phyloP scores from a whole-genome alignment of 805 yeast genomes.

The Kuraishia piskuri region DNA sequence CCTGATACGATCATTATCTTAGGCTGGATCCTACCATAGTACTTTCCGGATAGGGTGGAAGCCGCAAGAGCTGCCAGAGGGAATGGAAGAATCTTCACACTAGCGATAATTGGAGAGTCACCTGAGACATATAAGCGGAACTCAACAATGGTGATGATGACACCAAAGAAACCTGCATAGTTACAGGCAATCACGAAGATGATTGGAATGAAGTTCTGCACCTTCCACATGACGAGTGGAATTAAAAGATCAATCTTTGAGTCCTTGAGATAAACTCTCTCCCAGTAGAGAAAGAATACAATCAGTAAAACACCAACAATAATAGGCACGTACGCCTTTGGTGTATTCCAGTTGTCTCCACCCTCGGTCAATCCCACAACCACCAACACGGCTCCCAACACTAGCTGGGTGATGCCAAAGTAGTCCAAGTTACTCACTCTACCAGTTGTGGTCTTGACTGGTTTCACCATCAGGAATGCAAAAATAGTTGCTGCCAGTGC shows the following conservation, averaged over 20 bases:
- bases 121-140: not conserved
- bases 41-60: not conserved
- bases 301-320: conserved; percentile 28
- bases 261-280: conserved; percentile 9
- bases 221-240: conserved; percentile 19
- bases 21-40: not conserved
- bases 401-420: conserved; percentile 23
- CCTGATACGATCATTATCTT: not conserved
- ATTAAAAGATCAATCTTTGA: conserved; percentile 15
- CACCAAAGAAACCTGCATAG: not conserved
- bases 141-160: not conserved
- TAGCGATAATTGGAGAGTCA: not conserved
- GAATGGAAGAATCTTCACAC: not conserved
- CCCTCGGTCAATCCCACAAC: conserved; percentile 38
- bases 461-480: conserved; percentile 21
- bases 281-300: conserved; percentile 20
- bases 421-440: conserved; percentile 24
- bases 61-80: not conserved
- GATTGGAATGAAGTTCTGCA: conserved; percentile 14
- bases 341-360: conserved; percentile 31
- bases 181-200: not conserved
- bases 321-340: conserved; percentile 32
- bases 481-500: conserved; percentile 13
- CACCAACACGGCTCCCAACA: conserved; percentile 26
- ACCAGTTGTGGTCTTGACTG: conserved; percentile 15